phyloP scores from a whole-genome alignment of 257 asterid genomes.

The Solanum microdontum region DNA sequence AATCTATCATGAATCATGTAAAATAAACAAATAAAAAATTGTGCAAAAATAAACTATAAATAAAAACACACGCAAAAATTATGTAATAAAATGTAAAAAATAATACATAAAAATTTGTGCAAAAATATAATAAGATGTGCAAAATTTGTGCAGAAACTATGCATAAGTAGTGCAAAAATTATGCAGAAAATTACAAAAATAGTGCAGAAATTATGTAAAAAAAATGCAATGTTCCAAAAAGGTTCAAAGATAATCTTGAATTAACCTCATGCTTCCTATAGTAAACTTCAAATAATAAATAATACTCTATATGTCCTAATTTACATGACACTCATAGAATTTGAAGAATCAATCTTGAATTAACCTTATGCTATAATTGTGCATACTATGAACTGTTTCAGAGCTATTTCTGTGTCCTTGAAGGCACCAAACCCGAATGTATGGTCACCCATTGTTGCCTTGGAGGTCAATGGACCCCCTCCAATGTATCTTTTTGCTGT shows the following conservation, averaged over 20 bases:
- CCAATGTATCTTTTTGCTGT: no score
- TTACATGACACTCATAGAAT: background rate
- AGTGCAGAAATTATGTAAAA: no score
- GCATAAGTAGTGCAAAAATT: background rate
- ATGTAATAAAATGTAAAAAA: no score
- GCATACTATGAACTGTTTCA: no score
- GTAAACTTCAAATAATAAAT: background rate
- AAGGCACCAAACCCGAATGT: no score
- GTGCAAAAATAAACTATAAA: background rate
- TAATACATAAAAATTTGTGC: background rate
- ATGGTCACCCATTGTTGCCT: no score
- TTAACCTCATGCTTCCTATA: background rate
- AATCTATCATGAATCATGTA: background rate
- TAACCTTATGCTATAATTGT: no score
- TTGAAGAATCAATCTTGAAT: no score
- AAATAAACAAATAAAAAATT: no score
- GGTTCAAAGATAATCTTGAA: background rate
- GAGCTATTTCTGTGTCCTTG: no score
- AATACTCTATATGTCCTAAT: background rate
- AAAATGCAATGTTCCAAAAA: background rate
- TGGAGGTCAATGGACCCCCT: no score
- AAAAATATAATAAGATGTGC: background rate
- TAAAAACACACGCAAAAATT: background rate
- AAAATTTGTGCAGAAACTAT: no score
- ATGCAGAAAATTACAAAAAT: background rate